phyloP scores from a whole-genome alignment of 2,329 filamentous ascomycete genomes.

The Cladosporium sp. region DNA sequence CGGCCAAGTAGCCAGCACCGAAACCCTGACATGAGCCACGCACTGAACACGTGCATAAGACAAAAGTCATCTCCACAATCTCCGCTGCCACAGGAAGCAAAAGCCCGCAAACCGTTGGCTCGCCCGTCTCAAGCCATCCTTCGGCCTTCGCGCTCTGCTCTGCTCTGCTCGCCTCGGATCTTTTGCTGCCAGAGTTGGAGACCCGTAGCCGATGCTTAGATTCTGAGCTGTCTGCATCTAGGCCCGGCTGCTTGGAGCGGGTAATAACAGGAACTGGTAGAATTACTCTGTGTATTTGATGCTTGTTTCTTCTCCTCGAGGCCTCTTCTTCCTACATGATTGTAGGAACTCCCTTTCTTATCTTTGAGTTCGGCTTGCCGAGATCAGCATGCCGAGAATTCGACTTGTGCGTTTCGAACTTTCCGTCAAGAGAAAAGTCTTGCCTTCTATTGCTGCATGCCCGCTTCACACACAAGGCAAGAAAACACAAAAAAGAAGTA shows the following conservation, averaged over 20 bases:
- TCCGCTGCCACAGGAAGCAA: neutral
- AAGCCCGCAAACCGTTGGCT: neutral
- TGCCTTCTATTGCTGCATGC: no score
- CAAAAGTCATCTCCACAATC: neutral
- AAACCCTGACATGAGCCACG: neutral
- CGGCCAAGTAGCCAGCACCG: neutral
- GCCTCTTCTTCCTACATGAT: no score
- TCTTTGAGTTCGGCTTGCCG: no score
- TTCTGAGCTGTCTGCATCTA: neutral
- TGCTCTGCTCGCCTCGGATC: neutral
- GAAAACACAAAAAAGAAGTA: neutral
- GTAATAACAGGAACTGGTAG: no score
- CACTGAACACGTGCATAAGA: slow-evolving; percentile 1
- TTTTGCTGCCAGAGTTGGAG: neutral
- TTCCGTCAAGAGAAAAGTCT: no score
- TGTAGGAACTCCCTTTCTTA: no score
- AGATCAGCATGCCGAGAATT: no score
- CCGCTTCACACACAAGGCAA: no score
- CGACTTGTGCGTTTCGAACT: no score
- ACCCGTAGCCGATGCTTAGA: neutral
- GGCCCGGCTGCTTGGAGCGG: neutral
- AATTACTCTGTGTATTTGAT: no score
- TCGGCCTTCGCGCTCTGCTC: neutral
- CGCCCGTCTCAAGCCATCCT: neutral
- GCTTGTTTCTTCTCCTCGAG: no score